Base-by-base conservation (phyloP, 1,139 yeast species). In the Torulaspora globosa region DNA sequence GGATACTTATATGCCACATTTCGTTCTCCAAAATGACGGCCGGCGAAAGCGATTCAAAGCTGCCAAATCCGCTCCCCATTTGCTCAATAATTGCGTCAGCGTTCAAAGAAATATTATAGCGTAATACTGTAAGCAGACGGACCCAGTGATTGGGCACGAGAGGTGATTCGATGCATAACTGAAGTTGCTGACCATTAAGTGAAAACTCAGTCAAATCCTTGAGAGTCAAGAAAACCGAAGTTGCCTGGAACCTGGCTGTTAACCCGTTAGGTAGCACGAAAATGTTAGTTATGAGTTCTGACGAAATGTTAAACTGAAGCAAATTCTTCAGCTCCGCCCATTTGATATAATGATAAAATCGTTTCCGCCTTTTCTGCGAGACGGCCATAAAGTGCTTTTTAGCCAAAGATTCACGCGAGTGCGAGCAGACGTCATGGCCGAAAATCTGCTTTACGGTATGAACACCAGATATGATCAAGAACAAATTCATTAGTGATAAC, bases 161-260 rank as follows among this genome's bases (percentile, higher is more conserved):
- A 0, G 85, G 82, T 0, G 84, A 79, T 46, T 76, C 78, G 0
- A 79, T 78, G 51, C 82, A 70, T 2, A 76, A 51, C 47, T 87
- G 67, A 3, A 71, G 49, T 39, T 75, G 70, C 10, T 69, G 69
- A 14, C 75, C 64, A 7, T 45, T 44, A 2, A 67, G 14, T 0
- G 39, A 37, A 4, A 62, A 41, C 11, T 55, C 53, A 10, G 47
- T 35, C 3, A 57, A 16, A 24, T 56, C 50, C 21, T 48, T 50
- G 2, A 62, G 28, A 3, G 48, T 47, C 51, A 38, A 50, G 48
- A 19, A 72, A 15, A 26, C 53, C 35, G 43, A 58, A 10, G 70
- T 64, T 1, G 71, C 36, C 52, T 82, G 86, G 1, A 78, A 26
- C 51, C 74, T 73, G 10, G 77, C 53, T 33, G 71, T 73, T 52